Percentiles rank a stretch among this genome's conserved stretches.
Conservation (phyloP, 2,329 filamentous ascomycete species). For the Aspergillus oerlinghausenensis region DNA sequence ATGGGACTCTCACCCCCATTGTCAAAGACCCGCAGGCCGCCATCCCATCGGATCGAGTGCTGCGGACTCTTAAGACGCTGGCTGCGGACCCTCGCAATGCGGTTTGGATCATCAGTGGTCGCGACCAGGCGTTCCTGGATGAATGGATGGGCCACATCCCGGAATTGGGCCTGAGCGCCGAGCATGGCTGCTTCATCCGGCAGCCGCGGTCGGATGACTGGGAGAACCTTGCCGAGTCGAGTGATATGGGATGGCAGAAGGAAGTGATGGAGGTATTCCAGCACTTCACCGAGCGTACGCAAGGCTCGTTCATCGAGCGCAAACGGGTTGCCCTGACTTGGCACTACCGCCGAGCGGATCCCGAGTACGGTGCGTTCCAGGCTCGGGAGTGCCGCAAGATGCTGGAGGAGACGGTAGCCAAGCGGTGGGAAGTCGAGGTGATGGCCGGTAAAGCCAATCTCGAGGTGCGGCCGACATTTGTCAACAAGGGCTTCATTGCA, state of each 20-base stretch:
- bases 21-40: constrained; percentile 87
- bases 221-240: constrained; percentile 81
- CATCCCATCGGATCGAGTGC: constrained; percentile 77
- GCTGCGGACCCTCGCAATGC: constrained; percentile 75
- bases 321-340: constrained; percentile 94
- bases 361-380: constrained; percentile 75
- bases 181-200: constrained; percentile 94
- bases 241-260: constrained; percentile 88
- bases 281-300: constrained; percentile 79
- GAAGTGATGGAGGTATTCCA: constrained; percentile 82
- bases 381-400: constrained; percentile 76
- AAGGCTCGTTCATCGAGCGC: constrained; percentile 86
- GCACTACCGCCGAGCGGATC: constrained; percentile 92
- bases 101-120: constrained; percentile 98
- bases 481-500: constrained; percentile 96
- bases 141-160: constrained; percentile 90
- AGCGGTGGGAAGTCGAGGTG: constrained; percentile 86
- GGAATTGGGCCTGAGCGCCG: constrained; percentile 87
- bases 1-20: constrained; percentile 92
- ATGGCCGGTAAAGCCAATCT: constrained; percentile 97
- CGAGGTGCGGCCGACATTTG: constrained; percentile 91
- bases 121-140: constrained; percentile 85
- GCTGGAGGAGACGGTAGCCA: constrained; percentile 69
- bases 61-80: constrained; percentile 72
- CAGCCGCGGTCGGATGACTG: constrained; percentile 71